These are phyloP conservation scores for Ogataea ganodermae DNA, from an alignment of 805 yeast genomes.

Conservation along the genomic window DNA sequence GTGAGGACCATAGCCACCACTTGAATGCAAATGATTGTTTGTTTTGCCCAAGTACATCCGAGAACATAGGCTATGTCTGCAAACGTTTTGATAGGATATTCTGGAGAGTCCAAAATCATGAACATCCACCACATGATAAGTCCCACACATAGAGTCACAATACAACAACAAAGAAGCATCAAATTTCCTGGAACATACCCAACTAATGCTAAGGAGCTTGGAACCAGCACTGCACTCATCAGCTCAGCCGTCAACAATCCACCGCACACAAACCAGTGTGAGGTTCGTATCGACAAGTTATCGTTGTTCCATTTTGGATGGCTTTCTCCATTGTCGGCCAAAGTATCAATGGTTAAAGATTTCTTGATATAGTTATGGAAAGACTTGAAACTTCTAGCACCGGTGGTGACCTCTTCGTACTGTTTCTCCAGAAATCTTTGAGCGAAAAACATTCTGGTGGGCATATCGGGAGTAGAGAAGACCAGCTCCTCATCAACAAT, in stretches of 20 bases:
- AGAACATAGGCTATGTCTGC: slow-evolving; percentile 44
- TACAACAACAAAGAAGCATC: slow-evolving; percentile 15
- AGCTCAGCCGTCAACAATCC: slow-evolving; percentile 26
- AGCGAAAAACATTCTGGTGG: slow-evolving; percentile 26
- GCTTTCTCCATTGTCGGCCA: slow-evolving; percentile 6
- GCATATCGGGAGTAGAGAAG: slow-evolving; percentile 5
- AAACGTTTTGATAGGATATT: slow-evolving; percentile 44
- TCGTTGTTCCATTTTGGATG: slow-evolving; percentile 23
- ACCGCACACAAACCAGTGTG: slow-evolving; percentile 23
- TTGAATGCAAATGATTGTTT: slow-evolving; percentile 39
- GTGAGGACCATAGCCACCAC: slow-evolving; percentile 43
- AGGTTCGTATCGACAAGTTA: slow-evolving; percentile 19
- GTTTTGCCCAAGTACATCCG: slow-evolving; percentile 36
- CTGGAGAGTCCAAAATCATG: slow-evolving; percentile 41
- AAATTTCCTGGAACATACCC: slow-evolving; percentile 21
- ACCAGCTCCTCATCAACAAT: slow-evolving; percentile 2
- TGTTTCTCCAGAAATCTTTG: slow-evolving; percentile 24
- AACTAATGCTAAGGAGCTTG: slow-evolving; percentile 14
- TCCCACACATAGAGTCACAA: slow-evolving; percentile 44
- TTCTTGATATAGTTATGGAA: slow-evolving; percentile 14
- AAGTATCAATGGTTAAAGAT: slow-evolving; percentile 9
- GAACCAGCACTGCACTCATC: slow-evolving; percentile 25
- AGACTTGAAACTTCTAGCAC: not conserved
- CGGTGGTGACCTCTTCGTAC: slow-evolving; percentile 13
- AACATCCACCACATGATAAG: slow-evolving; percentile 39